Percentiles rank a stretch among this genome's conserved stretches.
Conservation (phyloP, 2,329 filamentous ascomycete genomes). For the Epichloe gansuensis region DNA sequence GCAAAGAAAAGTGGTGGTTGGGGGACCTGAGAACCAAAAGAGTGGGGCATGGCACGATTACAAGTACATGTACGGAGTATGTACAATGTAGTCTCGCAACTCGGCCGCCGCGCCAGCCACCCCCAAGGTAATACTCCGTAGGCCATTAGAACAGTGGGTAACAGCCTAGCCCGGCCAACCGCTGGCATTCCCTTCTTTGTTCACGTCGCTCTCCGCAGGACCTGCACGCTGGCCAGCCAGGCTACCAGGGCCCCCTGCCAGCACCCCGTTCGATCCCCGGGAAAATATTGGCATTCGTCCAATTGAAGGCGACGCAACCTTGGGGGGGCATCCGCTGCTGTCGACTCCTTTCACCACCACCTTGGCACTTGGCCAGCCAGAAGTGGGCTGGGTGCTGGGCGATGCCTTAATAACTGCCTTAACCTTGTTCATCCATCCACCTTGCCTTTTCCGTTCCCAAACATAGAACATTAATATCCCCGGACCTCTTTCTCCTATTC, state of each 20-base stretch:
- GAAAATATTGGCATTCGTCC: slow-evolving; percentile 2
- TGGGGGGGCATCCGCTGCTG: background rate
- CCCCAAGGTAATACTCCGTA: too few species aligned
- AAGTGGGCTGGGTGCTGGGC: background rate
- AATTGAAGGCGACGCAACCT: background rate
- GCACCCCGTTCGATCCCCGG: background rate
- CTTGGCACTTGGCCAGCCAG: background rate
- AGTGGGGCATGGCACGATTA: too few species aligned
- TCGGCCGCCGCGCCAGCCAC: too few species aligned
- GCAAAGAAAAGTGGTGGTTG: too few species aligned
- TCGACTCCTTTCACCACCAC: background rate
- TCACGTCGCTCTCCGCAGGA: background rate
- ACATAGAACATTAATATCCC: background rate
- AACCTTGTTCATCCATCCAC: background rate
- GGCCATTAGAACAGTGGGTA: too few species aligned
- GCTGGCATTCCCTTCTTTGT: slow-evolving; percentile 5
- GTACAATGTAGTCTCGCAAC: too few species aligned
- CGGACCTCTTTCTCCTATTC: background rate
- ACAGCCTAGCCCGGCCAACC: slow-evolving; percentile 3
- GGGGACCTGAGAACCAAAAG: too few species aligned
- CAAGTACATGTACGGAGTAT: too few species aligned
- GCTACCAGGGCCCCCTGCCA: slow-evolving; percentile 3
- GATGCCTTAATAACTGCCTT: background rate
- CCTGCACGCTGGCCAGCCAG: background rate
- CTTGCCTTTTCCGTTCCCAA: background rate